Percentiles rank a stretch among this genome's conserved stretches.
Conservation (phyloP, 495 filamentous ascomycete species). For the Tricharina praecox region DNA sequence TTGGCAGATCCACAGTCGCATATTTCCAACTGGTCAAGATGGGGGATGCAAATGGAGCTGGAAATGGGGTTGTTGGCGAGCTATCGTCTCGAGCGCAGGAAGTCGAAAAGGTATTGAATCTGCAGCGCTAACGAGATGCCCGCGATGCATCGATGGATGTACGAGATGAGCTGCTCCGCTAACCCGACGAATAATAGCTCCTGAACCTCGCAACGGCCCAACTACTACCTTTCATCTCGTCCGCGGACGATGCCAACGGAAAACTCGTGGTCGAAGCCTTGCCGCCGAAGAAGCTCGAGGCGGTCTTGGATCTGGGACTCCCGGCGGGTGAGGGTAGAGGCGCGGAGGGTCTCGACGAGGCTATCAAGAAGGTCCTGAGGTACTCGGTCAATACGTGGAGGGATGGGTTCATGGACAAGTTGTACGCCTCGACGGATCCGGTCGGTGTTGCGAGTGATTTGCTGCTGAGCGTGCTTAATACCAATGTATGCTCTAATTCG, state of each 20-base stretch:
- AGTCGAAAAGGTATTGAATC: constrained; percentile 5
- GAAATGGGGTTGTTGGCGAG: too few species aligned
- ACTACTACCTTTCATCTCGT: constrained; percentile 21
- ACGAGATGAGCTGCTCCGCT: too few species aligned
- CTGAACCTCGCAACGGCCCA: constrained; percentile 20
- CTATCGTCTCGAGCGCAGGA: constrained; percentile 2
- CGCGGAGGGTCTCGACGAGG: constrained; percentile 50
- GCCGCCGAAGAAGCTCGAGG: constrained; percentile 50
- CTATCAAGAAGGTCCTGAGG: constrained; percentile 48
- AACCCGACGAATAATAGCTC: too few species aligned
- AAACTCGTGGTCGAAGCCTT: constrained; percentile 45
- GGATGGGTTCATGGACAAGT: constrained; percentile 84
- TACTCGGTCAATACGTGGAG: constrained; percentile 95
- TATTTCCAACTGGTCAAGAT: too few species aligned
- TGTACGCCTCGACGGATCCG: constrained; percentile 73
- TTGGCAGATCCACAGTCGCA: too few species aligned
- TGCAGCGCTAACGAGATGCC: background rate
- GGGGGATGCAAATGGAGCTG: too few species aligned
- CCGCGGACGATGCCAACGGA: constrained; percentile 17
- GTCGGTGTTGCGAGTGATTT: constrained; percentile 70
- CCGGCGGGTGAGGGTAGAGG: constrained; percentile 46
- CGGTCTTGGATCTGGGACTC: constrained; percentile 46
- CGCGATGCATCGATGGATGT: too few species aligned
- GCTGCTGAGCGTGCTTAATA: constrained; percentile 67
- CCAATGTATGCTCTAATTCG: constrained; percentile 41